phyloP scores from a whole-genome alignment of 2,329 filamentous ascomycete species.

The Diaporthe sp. region DNA sequence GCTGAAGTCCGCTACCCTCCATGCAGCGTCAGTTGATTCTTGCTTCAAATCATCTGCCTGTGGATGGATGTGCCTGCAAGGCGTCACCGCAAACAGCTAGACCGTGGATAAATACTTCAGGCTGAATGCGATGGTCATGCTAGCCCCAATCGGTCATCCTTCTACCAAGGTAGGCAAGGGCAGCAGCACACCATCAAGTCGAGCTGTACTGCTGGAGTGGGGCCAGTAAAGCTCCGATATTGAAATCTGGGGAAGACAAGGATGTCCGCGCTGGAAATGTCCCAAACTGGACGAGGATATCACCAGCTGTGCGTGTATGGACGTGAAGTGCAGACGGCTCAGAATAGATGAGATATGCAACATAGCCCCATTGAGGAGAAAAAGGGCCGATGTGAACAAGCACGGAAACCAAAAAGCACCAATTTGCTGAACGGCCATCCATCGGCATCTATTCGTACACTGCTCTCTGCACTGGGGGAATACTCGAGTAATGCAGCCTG shows the following conservation, averaged over 20 bases:
- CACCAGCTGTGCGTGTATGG: not conserved
- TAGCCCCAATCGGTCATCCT: not conserved
- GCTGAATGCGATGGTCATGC: not conserved
- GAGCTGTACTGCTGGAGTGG: not conserved
- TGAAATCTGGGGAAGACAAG: conserved; percentile 18
- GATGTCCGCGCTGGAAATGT: not conserved
- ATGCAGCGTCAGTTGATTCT: not conserved
- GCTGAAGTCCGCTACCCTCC: not conserved
- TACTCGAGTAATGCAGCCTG: not conserved
- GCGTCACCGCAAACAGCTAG: not conserved
- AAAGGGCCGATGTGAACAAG: not conserved
- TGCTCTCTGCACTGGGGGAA: too few species aligned
- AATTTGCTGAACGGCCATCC: not conserved
- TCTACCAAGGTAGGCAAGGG: not conserved
- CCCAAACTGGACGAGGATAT: not conserved
- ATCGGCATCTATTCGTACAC: not conserved
- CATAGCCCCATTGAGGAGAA: not conserved
- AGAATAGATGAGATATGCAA: not conserved
- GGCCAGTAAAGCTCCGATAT: not conserved
- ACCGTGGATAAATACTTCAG: conserved; percentile 6
- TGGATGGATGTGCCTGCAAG: not conserved
- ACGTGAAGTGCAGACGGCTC: not conserved
- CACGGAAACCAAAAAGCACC: not conserved
- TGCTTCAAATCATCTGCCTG: not conserved
- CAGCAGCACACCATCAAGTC: not conserved